Evolutionary conservation across 164 flowering plant species (phyloP), one percentile per base, ranked within the genome.

Genomic region (Cinnamomum chago): DNA sequence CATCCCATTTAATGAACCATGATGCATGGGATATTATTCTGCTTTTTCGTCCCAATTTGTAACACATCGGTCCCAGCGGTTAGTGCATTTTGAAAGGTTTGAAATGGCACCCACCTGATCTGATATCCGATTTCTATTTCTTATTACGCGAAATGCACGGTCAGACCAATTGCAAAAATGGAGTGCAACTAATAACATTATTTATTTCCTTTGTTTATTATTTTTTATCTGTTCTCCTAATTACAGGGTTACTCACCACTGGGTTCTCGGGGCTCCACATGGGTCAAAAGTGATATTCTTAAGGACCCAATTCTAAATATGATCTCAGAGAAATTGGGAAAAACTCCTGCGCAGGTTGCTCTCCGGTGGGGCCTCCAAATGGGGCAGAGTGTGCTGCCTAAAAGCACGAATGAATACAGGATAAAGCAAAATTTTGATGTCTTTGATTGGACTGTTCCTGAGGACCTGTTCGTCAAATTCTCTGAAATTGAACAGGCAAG

Each of bases 351-450:
- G 14, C 94, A 90, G 77, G 87, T 93, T 75, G 89, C 90, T 60
- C 85, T 91, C 17, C 88, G 92, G 2, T 91, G 98, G 98, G 98
- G 95, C 2, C 81, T 91, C 66, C 95, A 93, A 76, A 88, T 83
- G 92, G 95, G 94, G 67, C 87, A 91, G 35, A 90, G 98, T 78
- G 90, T 93, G 62, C 89, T 93, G 12, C 96, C 98, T 10, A 93
- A 93, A 82, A 91, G 93, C 75, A 86, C 86, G 1, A 81, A 76
- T 40, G 95, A 87, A 70, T 68, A 75, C 15, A 86, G 98, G 80
- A 88, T 91, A 70, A 86, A 86, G 83, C 85, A 91, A 71, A 93
- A 93, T 68, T 79, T 89, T 27, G 88, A 90, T 58, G 75, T 91
- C 62, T 89, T 88, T 77, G 87, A 78, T 55, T 93, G 98, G 98